Evolutionary conservation across 2,329 filamentous ascomycete species (phyloP).

Genomic region (Verticillium nubilum): DNA sequence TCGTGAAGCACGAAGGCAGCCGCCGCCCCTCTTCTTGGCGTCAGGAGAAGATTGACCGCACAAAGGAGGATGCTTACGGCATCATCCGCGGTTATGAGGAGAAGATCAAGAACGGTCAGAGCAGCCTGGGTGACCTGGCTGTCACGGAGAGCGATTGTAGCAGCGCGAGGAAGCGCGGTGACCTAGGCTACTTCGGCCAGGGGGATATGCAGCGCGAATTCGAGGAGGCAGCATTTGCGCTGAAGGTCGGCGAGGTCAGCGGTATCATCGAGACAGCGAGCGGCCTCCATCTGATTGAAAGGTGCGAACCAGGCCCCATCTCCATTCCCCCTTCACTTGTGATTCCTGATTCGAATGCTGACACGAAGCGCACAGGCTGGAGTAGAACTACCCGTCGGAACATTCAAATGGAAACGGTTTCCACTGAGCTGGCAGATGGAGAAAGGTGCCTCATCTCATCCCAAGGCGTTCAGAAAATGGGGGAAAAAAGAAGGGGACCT

Average conservation of each 20-base stretch:
- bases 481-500: background rate
- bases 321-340: too few species aligned
- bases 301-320: constrained; percentile 53
- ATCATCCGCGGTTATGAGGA: constrained; percentile 73
- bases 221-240: constrained; percentile 88
- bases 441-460: background rate
- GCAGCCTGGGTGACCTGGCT: constrained; percentile 75
- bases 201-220: constrained; percentile 99
- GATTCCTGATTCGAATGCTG: background rate
- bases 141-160: constrained; percentile 90
- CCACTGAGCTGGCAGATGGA: background rate
- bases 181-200: constrained; percentile 89
- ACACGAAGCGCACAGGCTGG: constrained; percentile 62
- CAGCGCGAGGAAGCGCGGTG: constrained; percentile 88
- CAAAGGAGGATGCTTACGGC: constrained; percentile 77
- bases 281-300: constrained; percentile 91
- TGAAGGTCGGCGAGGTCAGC: constrained; percentile 83
- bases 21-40: constrained; percentile 90
- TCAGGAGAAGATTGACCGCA: constrained; percentile 73
- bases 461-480: background rate
- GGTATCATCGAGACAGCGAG: constrained; percentile 86
- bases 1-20: constrained; percentile 90
- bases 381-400: constrained; percentile 13
- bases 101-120: constrained; percentile 66
- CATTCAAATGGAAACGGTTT: background rate